Base-by-base conservation (phyloP, 441 rosid species). In the Erodium trifolium region DNA sequence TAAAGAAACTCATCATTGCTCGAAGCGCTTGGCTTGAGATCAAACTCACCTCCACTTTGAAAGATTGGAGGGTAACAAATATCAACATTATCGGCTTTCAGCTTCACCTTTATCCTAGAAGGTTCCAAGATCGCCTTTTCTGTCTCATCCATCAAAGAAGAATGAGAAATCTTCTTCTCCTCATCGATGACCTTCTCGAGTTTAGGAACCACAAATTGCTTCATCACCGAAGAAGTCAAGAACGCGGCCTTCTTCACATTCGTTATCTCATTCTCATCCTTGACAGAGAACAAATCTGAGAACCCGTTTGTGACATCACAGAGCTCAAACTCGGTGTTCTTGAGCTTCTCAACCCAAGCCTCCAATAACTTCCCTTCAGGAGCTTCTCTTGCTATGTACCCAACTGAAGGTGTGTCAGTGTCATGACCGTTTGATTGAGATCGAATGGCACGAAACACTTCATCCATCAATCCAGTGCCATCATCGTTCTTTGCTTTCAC, bases 31-130 rank as follows among this genome's bases (percentile, higher is more conserved):
- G 96, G 96, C 72, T 81, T 88, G 13, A 93, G 88, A 82, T 90
- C 93, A 80, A 87, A 90, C 71, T 78, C 75, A 11, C 97, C 97
- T 65, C 97, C 97, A 68, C 98, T 93, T 70, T 93, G 98, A 74
- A 93, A 93, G 47, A 93, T 93, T 0, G 98, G 98, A 66, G 94
- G 96, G 70, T 88, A 93, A 70, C 98, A 93, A 65, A 93, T 90
- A 75, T 90, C 98, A 72, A 89, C 88, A 72, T 89, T 85, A 47
- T 85, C 95, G 14, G 89, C 82, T 82, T 70, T 90, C 70, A 92
- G 78, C 85, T 90, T 90, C 62, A 84, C 92, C 76, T 84, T 80
- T 62, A 89, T 90, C 69, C 74, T 86, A 6, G 90, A 73, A 13
- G 98, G 98, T 59, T 93, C 93, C 74, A 87, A 72, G 67, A 93